A percentile compares a stretch with the other conserved stretches of the same genome.
Conservation (phyloP, 306 rosid genomes). For the Quillaja saponaria region DNA sequence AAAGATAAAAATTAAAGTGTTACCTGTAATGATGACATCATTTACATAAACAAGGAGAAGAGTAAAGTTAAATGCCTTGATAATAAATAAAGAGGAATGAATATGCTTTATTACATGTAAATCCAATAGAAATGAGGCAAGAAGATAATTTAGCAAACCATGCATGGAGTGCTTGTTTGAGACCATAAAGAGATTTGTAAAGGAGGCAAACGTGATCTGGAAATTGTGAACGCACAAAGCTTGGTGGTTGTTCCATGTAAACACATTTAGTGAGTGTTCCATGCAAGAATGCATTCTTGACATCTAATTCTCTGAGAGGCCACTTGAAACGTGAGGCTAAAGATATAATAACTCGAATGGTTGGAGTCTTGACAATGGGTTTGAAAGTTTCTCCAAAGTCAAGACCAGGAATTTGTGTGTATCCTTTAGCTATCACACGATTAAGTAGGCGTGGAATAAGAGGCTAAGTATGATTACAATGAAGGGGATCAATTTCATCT, state of each 20-base stretch:
- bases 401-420: no score
- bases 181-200: not conserved
- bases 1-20: not conserved
- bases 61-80: not conserved
- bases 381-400: no score
- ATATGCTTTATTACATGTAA: not conserved
- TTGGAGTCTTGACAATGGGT: no score
- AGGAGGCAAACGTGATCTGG: not conserved
- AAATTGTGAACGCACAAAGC: not conserved
- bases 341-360: no score
- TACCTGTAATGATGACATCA: not conserved
- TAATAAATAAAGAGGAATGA: not conserved
- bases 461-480: not conserved
- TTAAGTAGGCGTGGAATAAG: not conserved
- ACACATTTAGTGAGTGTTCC: not conserved
- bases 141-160: not conserved
- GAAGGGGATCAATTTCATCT: not conserved
- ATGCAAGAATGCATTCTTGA: no score
- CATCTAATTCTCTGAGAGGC: no score
- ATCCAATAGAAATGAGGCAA: not conserved
- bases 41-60: not conserved
- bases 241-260: not conserved
- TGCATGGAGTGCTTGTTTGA: not conserved
- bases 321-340: no score
- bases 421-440: not conserved